These are phyloP conservation scores for Mallotus japonicus DNA, from an alignment of 441 rosid species.

Conservation along the genomic window DNA sequence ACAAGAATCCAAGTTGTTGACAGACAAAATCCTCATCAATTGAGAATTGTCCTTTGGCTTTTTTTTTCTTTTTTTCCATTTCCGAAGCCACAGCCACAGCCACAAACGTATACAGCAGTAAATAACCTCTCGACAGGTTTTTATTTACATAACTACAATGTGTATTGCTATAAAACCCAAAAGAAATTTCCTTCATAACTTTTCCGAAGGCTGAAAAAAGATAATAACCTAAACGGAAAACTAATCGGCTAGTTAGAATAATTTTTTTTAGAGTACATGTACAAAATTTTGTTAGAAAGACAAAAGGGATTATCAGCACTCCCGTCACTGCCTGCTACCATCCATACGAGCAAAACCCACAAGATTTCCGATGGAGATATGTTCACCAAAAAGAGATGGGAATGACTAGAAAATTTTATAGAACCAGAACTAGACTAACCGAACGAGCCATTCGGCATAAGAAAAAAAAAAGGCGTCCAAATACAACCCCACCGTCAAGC, in stretches of 20 bases:
- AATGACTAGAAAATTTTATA: not conserved
- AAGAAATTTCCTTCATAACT: not conserved
- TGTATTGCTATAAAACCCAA: not conserved
- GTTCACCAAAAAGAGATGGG: not conserved
- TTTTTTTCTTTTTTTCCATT: constrained; percentile 3
- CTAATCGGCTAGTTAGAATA: constrained; percentile 12
- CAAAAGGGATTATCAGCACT: constrained; percentile 14
- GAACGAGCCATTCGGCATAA: not conserved
- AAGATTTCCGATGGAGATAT: constrained; percentile 9
- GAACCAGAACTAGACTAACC: not conserved
- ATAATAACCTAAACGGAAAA: not conserved
- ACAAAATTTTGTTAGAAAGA: constrained; percentile 30
- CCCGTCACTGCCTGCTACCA: constrained; percentile 13
- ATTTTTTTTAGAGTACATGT: constrained; percentile 4
- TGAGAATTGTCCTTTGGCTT: not conserved
- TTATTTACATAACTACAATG: constrained; percentile 9
- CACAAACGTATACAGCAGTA: not conserved
- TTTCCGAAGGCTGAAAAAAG: not conserved
- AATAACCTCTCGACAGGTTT: not conserved
- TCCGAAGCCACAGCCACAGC: constrained; percentile 5
- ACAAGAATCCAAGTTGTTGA: not conserved
- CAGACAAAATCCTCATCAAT: not conserved
- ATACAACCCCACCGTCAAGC: constrained; percentile 19
- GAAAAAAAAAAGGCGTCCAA: not conserved
- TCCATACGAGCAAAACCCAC: not conserved